phyloP scores from a whole-genome alignment of 192 early-diverging fungal genomes.

The Podila verticillata region DNA sequence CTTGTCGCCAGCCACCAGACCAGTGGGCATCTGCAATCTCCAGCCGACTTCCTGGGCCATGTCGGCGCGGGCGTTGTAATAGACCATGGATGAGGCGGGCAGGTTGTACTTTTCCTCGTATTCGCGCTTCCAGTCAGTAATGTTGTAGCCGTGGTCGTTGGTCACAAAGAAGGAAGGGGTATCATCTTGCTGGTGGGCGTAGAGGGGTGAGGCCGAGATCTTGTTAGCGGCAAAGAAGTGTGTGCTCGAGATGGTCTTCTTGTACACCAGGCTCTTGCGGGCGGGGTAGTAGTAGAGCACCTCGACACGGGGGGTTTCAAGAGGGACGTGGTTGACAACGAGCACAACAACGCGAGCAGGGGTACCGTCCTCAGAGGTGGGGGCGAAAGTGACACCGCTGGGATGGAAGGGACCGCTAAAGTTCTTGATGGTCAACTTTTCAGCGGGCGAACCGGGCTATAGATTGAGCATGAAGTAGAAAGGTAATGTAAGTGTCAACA shows the following conservation, averaged over 20 bases:
- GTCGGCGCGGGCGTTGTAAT: conserved; percentile 43
- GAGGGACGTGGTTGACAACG: conserved; percentile 47
- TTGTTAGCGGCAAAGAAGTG: conserved; percentile 45
- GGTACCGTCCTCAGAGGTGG: conserved; percentile 40
- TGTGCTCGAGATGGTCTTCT: conserved; percentile 44
- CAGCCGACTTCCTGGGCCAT: conserved; percentile 35
- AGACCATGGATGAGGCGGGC: conserved; percentile 39
- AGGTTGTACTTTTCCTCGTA: conserved; percentile 51
- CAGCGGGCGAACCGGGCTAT: conserved; percentile 40
- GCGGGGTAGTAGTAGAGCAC: conserved; percentile 52
- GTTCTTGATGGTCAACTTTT: conserved; percentile 48
- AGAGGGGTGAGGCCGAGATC: conserved; percentile 26
- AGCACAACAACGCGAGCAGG: conserved; percentile 42
- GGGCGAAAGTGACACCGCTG: conserved; percentile 44
- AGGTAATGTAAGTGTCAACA: background rate
- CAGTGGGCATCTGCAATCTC: conserved; percentile 42
- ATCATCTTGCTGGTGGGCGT: conserved; percentile 32
- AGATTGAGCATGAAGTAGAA: background rate
- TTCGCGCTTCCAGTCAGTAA: conserved; percentile 50
- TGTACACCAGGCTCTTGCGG: conserved; percentile 48
- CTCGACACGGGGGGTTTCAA: conserved; percentile 39
- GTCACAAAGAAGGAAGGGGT: conserved; percentile 41
- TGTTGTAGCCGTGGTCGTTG: conserved; percentile 48
- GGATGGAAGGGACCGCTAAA: conserved; percentile 47
- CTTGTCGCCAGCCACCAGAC: conserved; percentile 7